These are phyloP conservation scores for Pythium chondricola DNA, from an alignment of 352 stramenopile genomes.

Conservation along the genomic window DNA sequence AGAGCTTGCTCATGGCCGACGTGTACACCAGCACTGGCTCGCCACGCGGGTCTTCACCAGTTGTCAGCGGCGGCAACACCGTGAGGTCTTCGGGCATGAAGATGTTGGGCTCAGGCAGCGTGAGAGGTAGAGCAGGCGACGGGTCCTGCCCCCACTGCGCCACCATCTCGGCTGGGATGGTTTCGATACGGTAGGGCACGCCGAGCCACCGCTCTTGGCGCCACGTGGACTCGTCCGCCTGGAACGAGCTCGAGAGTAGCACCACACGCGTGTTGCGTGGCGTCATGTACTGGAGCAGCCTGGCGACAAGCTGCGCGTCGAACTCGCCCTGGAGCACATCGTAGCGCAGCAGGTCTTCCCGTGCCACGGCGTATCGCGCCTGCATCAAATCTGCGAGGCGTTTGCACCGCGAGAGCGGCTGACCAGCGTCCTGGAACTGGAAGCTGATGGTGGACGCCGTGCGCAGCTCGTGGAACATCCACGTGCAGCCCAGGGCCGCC, in stretches of 20 bases:
- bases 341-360: slow-evolving; percentile 49
- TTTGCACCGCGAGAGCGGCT: slow-evolving; percentile 30
- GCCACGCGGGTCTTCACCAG: slow-evolving; percentile 14
- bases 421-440: slow-evolving; percentile 23
- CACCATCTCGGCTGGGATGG: slow-evolving; percentile 27
- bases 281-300: slow-evolving; percentile 37
- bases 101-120: slow-evolving; percentile 33
- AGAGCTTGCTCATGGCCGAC: slow-evolving; percentile 45
- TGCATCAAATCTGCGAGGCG: slow-evolving; percentile 59
- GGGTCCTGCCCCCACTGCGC: slow-evolving; percentile 15
- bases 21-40: slow-evolving; percentile 27
- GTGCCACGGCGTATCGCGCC: slow-evolving; percentile 26
- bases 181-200: slow-evolving; percentile 34
- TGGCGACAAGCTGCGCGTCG: slow-evolving; percentile 15
- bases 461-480: slow-evolving; percentile 37
- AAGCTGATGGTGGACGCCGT: slow-evolving; percentile 25
- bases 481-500: slow-evolving; percentile 1
- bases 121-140: not conserved
- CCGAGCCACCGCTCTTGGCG: slow-evolving; percentile 51
- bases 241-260: slow-evolving; percentile 46
- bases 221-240: slow-evolving; percentile 4
- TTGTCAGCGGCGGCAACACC: slow-evolving; percentile 23
- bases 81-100: slow-evolving; percentile 67
- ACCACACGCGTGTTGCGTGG: slow-evolving; percentile 52
- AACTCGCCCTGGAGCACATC: slow-evolving; percentile 49